These are phyloP conservation scores for Nelumbo lutea DNA, from an alignment of 164 flowering plant genomes.

Conservation along the genomic window DNA sequence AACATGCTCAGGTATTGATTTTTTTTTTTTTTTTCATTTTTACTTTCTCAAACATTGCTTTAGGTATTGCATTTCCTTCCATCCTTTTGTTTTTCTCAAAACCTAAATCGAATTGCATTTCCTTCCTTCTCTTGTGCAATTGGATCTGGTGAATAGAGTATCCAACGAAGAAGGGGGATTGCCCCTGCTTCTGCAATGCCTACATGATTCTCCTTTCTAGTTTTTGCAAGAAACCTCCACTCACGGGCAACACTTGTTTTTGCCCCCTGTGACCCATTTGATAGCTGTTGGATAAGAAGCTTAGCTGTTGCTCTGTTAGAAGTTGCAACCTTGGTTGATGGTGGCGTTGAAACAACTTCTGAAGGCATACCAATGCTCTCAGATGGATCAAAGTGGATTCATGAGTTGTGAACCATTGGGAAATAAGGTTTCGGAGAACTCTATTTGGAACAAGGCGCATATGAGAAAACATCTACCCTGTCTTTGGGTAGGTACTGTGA, in stretches of 20 bases:
- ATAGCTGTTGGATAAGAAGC: slow-evolving; percentile 62
- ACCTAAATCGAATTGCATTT: slow-evolving; percentile 68
- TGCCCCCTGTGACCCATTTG: slow-evolving; percentile 45
- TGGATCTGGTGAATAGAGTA: slow-evolving; percentile 53
- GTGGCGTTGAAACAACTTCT: slow-evolving; percentile 33
- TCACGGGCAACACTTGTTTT: slow-evolving; percentile 72
- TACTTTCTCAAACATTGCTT: too few species aligned
- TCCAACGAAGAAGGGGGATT: slow-evolving; percentile 57
- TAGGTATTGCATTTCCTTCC: too few species aligned
- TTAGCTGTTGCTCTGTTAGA: slow-evolving; percentile 80
- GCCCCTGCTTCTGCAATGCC: slow-evolving; percentile 93
- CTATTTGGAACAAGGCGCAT: slow-evolving; percentile 66
- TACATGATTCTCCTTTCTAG: slow-evolving; percentile 79
- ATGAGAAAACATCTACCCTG: slow-evolving; percentile 37
- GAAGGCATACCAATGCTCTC: slow-evolving; percentile 35
- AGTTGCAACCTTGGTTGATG: slow-evolving; percentile 57
- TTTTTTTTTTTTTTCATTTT: too few species aligned
- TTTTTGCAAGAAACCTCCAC: slow-evolving; percentile 72
- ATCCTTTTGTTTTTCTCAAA: too few species aligned
- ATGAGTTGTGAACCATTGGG: slow-evolving; percentile 66
- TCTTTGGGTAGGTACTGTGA: slow-evolving; percentile 37
- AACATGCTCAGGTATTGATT: too few species aligned
- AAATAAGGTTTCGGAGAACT: slow-evolving; percentile 66
- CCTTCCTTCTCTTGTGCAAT: slow-evolving; percentile 94
- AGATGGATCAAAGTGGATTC: slow-evolving; percentile 47